These are phyloP conservation scores for Metschnikowia bowlesiae DNA, from an alignment of 805 yeast genomes.

Conservation along the genomic window DNA sequence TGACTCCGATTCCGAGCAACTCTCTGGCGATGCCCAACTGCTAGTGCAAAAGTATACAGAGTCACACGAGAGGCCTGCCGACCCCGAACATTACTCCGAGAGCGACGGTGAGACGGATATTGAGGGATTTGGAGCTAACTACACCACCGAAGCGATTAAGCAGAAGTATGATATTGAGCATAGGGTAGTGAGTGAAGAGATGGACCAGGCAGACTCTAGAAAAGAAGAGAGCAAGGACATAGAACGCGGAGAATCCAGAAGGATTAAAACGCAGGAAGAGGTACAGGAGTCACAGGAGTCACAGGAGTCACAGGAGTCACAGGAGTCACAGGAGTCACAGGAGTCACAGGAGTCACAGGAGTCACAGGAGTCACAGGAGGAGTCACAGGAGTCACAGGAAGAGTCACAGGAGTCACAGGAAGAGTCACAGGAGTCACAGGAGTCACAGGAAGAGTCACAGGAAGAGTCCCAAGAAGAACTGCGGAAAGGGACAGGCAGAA, in stretches of 20 bases:
- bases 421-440: not conserved
- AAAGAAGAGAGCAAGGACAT: not conserved
- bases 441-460: not conserved
- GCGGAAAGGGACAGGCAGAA: too few relatives aligned
- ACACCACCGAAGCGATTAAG: conserved; percentile 28
- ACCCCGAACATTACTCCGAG: conserved; percentile 33
- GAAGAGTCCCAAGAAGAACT: not conserved
- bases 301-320: not conserved
- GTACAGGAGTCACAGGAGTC: too few relatives aligned
- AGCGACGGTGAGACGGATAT: conserved; percentile 39
- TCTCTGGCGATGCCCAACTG: conserved; percentile 7
- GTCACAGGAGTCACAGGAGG: not conserved
- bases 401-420: not conserved
- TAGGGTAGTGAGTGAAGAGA: not conserved
- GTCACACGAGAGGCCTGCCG: conserved; percentile 21
- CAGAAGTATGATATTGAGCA: conserved; percentile 25
- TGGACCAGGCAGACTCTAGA: not conserved
- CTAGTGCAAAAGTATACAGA: conserved; percentile 17
- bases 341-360: not conserved
- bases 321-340: too few relatives aligned
- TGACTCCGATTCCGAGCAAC: conserved; percentile 19
- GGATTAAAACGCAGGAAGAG: not conserved
- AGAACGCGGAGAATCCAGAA: not conserved
- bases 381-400: not conserved
- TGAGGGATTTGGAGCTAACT: conserved; percentile 22